phyloP scores from a whole-genome alignment of 163 green algal genomes.

The Chlamydomonas reinhardtii region DNA sequence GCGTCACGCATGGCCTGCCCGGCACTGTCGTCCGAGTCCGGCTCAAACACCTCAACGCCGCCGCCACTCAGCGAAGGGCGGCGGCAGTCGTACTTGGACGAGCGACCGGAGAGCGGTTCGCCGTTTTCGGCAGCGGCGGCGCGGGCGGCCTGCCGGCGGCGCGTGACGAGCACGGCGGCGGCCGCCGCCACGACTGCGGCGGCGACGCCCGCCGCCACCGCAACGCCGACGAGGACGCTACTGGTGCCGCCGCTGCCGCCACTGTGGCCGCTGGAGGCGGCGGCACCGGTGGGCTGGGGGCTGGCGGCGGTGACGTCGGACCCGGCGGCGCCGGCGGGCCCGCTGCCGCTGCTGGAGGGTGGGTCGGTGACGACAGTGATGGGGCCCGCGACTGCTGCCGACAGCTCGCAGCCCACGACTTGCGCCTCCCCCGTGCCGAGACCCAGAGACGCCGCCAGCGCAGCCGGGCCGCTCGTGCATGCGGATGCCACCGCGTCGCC shows the following conservation, averaged over 20 bases:
- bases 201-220: not conserved
- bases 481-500: not conserved
- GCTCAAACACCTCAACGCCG: no score
- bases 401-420: constrained; percentile 26
- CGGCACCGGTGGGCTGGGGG: not conserved
- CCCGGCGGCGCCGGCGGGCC: no score
- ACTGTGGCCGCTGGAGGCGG: not conserved
- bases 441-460: constrained; percentile 15
- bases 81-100: not conserved
- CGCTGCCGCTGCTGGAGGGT: not conserved
- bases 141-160: not conserved
- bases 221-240: not conserved
- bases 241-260: not conserved
- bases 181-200: not conserved
- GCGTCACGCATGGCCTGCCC: not conserved
- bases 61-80: not conserved
- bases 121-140: not conserved
- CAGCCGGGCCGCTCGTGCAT: not conserved
- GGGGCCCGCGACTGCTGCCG: not conserved
- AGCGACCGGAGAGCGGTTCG: not conserved
- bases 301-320: not conserved
- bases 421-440: not conserved
- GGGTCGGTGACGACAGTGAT: not conserved
- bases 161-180: not conserved
- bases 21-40: not conserved